Evolutionary conservation across 2,329 filamentous ascomycete genomes (phyloP).

Genomic region (Trichoderma afroharzianum): DNA sequence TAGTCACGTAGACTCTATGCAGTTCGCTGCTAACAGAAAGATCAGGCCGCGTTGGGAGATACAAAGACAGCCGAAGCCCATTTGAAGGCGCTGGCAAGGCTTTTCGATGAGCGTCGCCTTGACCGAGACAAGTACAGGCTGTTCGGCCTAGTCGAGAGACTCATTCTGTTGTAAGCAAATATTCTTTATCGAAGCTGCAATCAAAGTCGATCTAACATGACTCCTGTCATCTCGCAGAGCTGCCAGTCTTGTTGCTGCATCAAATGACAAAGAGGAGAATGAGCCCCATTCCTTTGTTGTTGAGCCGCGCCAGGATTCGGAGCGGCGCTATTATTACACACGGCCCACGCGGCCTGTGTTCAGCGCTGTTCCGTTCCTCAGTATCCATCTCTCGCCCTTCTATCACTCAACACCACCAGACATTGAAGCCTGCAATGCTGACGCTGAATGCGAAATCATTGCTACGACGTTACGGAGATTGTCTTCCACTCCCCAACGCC

Average conservation of each 20-base stretch:
- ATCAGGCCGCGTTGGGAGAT: not conserved
- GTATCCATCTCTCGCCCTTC: not conserved
- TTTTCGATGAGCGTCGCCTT: not conserved
- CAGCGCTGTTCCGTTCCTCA: not conserved
- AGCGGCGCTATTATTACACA: not conserved
- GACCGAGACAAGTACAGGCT: not conserved
- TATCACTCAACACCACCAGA: not conserved
- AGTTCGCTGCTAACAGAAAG: not conserved
- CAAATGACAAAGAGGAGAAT: not conserved
- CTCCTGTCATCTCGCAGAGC: not conserved
- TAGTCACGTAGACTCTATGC: not conserved
- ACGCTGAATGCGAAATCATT: not conserved
- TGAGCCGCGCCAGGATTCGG: not conserved
- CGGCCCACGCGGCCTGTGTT: not conserved
- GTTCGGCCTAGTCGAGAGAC: not conserved
- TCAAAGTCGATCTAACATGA: not conserved
- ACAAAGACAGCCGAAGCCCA: not conserved
- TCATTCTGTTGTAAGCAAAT: not conserved
- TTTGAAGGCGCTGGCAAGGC: not conserved
- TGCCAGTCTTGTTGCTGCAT: not conserved
- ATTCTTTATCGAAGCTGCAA: not conserved
- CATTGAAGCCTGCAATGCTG: not conserved
- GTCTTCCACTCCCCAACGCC: not conserved
- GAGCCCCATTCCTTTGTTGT: not conserved
- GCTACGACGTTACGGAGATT: not conserved